Conservation (phyloP, 2,329 filamentous ascomycete genomes). For the Grosmannia serpens region DNA sequence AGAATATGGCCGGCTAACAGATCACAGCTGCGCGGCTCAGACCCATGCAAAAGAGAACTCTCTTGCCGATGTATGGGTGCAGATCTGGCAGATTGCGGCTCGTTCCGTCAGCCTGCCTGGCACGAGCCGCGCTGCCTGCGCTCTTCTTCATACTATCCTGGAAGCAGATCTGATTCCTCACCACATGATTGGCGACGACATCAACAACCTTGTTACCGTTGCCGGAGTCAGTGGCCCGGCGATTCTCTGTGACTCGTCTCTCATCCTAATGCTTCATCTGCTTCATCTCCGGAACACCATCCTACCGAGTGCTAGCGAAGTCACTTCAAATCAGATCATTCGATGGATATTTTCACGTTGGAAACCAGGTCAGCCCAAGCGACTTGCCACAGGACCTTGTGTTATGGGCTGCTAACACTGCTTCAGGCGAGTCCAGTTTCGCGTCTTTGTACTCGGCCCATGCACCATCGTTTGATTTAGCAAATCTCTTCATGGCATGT, state of each 20-base stretch:
- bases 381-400: neutral
- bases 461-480: slow-evolving; percentile 52
- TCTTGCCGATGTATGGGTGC: slow-evolving; percentile 48
- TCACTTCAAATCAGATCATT: slow-evolving; percentile 59
- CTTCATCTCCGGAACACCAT: slow-evolving; percentile 54
- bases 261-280: slow-evolving; percentile 60
- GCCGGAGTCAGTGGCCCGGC: slow-evolving; percentile 75
- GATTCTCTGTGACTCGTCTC: slow-evolving; percentile 65
- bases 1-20: neutral
- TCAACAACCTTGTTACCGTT: slow-evolving; percentile 61
- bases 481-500: slow-evolving; percentile 58
- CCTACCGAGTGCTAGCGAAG: slow-evolving; percentile 56
- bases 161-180: slow-evolving; percentile 55
- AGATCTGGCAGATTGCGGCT: slow-evolving; percentile 63
- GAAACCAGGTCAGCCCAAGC: slow-evolving; percentile 58
- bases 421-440: slow-evolving; percentile 52
- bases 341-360: slow-evolving; percentile 75
- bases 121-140: slow-evolving; percentile 67
- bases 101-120: slow-evolving; percentile 58
- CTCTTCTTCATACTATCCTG: slow-evolving; percentile 59
- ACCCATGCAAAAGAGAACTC: slow-evolving; percentile 24
- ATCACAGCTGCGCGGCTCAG: slow-evolving; percentile 33
- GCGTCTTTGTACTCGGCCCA: slow-evolving; percentile 53
- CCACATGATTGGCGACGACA: slow-evolving; percentile 53
- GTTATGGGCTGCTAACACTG: slow-evolving; percentile 3